Conservation (phyloP, 345 rosid species). For the Anastatica hierochuntica region DNA sequence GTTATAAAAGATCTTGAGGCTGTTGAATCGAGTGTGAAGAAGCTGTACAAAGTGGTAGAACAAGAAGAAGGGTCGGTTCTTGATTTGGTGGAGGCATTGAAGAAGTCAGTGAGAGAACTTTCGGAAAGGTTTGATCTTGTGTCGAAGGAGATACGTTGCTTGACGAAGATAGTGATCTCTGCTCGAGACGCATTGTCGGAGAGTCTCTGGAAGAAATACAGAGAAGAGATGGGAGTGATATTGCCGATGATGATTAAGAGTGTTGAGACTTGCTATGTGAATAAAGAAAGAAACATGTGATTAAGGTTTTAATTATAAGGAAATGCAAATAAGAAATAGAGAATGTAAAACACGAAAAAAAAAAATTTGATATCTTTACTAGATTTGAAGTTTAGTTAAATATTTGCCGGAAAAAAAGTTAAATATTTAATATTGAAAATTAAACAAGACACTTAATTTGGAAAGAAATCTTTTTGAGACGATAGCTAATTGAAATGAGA, state of each 20-base stretch:
- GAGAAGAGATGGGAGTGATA: conserved; percentile 9
- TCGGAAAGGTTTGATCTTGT: conserved; percentile 54
- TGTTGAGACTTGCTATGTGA: conserved; percentile 11
- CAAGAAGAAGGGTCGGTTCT: conserved; percentile 39
- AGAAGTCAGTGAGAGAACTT: conserved; percentile 35
- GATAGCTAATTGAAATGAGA: no score
- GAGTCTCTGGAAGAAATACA: conserved; percentile 43
- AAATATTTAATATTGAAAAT: no score
- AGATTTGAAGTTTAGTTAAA: no score
- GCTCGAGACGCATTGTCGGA: conserved; percentile 68
- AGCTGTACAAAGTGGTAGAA: conserved; percentile 37
- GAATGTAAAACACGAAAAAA: no score
- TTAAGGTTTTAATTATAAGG: no score
- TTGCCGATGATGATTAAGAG: conserved; percentile 1
- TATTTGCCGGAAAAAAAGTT: no score
- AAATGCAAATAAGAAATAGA: no score
- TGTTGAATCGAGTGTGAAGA: conserved; percentile 44
- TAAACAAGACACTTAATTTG: no score
- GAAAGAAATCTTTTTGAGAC: no score
- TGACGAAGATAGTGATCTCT: conserved; percentile 50
- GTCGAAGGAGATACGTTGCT: conserved; percentile 40
- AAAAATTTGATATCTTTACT: no score
- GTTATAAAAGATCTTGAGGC: conserved; percentile 50
- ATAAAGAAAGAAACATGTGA: not conserved
- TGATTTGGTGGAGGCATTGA: conserved; percentile 29